Conservation (phyloP, 345 rosid species). For the Eutrema yunnanense region DNA sequence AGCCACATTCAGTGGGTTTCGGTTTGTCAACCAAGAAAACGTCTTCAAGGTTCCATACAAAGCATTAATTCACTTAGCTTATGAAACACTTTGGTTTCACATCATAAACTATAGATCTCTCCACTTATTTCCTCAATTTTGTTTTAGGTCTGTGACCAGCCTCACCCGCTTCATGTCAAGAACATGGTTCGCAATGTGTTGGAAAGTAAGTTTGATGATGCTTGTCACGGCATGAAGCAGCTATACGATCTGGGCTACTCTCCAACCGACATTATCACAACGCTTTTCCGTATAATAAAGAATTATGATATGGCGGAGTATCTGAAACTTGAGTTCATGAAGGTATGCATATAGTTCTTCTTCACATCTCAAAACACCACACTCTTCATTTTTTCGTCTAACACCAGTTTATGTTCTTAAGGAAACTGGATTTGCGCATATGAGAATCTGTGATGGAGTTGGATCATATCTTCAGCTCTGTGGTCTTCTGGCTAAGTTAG, state of each 20-base stretch:
- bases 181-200: constrained; percentile 77
- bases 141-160: constrained; percentile 92
- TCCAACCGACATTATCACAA: constrained; percentile 93
- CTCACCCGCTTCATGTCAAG: constrained; percentile 94
- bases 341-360: constrained; percentile 40
- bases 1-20: constrained; percentile 91
- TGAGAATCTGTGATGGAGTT: constrained; percentile 95
- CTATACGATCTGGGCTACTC: constrained; percentile 92
- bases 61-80: neutral
- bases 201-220: constrained; percentile 82
- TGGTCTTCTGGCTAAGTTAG: constrained; percentile 85
- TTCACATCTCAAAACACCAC: neutral
- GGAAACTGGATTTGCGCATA: constrained; percentile 98
- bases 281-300: constrained; percentile 87
- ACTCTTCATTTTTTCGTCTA: neutral
- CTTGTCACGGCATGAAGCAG: constrained; percentile 83
- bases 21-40: constrained; percentile 87
- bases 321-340: constrained; percentile 93
- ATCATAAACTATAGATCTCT: neutral
- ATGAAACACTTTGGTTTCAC: neutral
- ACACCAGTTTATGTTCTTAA: constrained; percentile 22
- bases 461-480: constrained; percentile 96
- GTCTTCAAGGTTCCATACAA: constrained; percentile 73
- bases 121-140: neutral
- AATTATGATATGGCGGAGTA: constrained; percentile 90